phyloP scores from a whole-genome alignment of 2,329 filamentous ascomycete species.

The Pyrenophora teres region DNA sequence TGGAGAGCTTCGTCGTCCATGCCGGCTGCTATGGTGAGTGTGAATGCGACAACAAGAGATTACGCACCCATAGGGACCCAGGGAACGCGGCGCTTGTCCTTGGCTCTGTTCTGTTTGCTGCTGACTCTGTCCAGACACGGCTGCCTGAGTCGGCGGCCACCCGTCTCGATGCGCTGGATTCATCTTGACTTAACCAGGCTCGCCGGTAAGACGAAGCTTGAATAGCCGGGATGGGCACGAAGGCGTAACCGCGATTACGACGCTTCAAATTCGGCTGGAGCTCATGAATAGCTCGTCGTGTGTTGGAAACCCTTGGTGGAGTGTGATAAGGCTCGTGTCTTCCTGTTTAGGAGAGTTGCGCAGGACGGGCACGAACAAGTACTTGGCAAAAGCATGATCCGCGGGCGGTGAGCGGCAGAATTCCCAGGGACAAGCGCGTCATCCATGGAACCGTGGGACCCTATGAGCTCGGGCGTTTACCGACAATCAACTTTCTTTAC shows the following conservation, averaged over 20 bases:
- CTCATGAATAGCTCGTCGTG: constrained; percentile 29
- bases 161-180: constrained; percentile 50
- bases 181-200: constrained; percentile 43
- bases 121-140: constrained; percentile 53
- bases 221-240: constrained; percentile 11
- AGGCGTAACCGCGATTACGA: constrained; percentile 21
- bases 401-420: constrained; percentile 21
- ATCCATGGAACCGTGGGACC: background rate
- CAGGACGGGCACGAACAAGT: too few species aligned
- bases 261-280: constrained; percentile 13
- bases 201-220: constrained; percentile 33
- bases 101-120: constrained; percentile 45
- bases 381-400: constrained; percentile 9
- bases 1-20: constrained; percentile 25
- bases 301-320: constrained; percentile 9
- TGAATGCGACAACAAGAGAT: constrained; percentile 4
- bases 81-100: constrained; percentile 39
- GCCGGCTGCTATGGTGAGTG: constrained; percentile 12
- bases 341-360: too few species aligned
- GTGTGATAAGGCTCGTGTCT: constrained; percentile 19
- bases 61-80: constrained; percentile 46
- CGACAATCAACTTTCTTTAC: too few species aligned
- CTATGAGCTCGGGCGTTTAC: background rate
- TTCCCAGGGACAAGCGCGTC: constrained; percentile 12
- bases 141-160: constrained; percentile 52